A percentile compares a stretch with the other conserved stretches of the same genome.
phyloP scores from a whole-genome alignment of 805 yeast species.

The Teunomyces gatunensis region DNA sequence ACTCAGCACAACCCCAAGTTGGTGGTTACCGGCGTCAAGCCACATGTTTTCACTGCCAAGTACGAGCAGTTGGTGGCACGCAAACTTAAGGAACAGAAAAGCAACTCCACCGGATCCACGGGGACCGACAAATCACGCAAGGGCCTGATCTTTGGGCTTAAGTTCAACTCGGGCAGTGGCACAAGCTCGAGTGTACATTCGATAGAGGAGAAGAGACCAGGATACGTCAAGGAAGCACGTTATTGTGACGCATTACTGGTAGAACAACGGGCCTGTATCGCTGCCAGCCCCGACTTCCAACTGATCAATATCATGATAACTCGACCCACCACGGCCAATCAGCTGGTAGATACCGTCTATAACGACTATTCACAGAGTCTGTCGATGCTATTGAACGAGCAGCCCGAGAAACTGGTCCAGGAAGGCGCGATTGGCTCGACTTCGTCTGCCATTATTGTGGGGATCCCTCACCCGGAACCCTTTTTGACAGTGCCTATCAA shows the following conservation, averaged over 20 bases:
- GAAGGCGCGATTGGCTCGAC: slow-evolving; percentile 25
- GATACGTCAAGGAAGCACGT: slow-evolving; percentile 25
- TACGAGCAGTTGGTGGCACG: slow-evolving; percentile 40
- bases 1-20: slow-evolving; percentile 30
- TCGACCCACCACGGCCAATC: slow-evolving; percentile 25
- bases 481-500: slow-evolving; percentile 32
- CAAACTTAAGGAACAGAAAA: slow-evolving; percentile 27
- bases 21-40: slow-evolving; percentile 28
- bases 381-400: slow-evolving; percentile 29
- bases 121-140: slow-evolving; percentile 25
- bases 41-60: slow-evolving; percentile 37
- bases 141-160: slow-evolving; percentile 39
- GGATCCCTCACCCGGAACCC: slow-evolving; percentile 42
- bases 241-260: slow-evolving; percentile 31
- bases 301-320: slow-evolving; percentile 34
- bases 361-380: slow-evolving; percentile 33
- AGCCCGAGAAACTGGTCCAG: slow-evolving; percentile 11
- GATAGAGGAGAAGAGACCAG: slow-evolving; percentile 7
- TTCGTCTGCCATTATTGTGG: slow-evolving; percentile 32
- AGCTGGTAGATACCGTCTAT: slow-evolving; percentile 4
- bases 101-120: neutral
- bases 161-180: slow-evolving; percentile 25
- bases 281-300: slow-evolving; percentile 25
- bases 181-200: neutral
- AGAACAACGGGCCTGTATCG: slow-evolving; percentile 29